Evolutionary conservation across 2,329 filamentous ascomycete genomes (phyloP), one percentile per base, ranked within the genome.

Genomic region (Aspergillus spinulosporus): DNA sequence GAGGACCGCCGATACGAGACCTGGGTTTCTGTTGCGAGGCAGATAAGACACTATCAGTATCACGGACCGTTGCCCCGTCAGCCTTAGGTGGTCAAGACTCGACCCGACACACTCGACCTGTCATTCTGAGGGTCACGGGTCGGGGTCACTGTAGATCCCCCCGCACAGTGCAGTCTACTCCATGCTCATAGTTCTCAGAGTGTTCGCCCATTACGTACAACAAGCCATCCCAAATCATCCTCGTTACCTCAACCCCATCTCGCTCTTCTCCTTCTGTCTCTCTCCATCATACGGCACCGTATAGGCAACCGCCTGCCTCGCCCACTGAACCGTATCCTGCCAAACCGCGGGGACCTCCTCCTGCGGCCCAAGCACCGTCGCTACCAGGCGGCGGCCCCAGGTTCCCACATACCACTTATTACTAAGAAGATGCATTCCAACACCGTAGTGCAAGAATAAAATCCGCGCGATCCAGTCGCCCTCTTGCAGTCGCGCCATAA

Each of bases 341-440:
- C 69, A 72, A 6, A 62, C 59, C 3, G 57, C 28, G 1, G 68
- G 69, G 32, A 68, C 62, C 5, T 69, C 63, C 11, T 64, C 60
- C n/a, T 66, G 34, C 28, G 59, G 51, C 12, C 67, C 59, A n/a
- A 72, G n/a, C 15, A 66, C 66, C 2, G 66, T 65, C 39, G 64
- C 57, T 9, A 72, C 64, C 9, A 71, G 57, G 36, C 67, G 67
- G 9, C 68, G 63, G 9, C 69, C 68, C 63, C 64, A 68, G 15
- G 68, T 66, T n/a, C 63, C 62, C 8, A 71, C 68, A 52, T 68
- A 72, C 69, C 69, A 72, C 31, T 67, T 65, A 55, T 70, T 61
- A 1, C 64, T 68, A 32, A 70, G 45, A n/a, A 72, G 63, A 46
- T 68, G 67, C 65, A 72, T 66, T 0, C 62, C 64, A 3, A 69